phyloP scores from a whole-genome alignment of 768 basidiomycete species.

The Pisolithus albus region DNA sequence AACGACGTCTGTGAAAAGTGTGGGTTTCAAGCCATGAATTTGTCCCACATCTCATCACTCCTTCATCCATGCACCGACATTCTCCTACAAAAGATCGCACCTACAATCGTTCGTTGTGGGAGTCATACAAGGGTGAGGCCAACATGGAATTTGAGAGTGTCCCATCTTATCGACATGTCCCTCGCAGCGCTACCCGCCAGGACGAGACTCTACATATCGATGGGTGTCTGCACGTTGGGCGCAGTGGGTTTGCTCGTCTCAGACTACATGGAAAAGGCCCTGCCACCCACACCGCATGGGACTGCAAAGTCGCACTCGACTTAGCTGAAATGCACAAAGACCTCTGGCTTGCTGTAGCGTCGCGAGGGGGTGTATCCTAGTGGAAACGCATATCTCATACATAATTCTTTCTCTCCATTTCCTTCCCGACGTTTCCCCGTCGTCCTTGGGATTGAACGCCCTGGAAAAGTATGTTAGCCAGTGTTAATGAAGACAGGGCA shows the following conservation, averaged over 20 bases:
- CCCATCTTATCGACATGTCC: slow-evolving; percentile 8
- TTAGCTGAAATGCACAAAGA: background rate
- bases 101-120: slow-evolving; percentile 30
- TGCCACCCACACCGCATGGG: slow-evolving; percentile 17
- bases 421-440: too few relatives aligned
- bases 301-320: background rate
- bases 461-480: too few relatives aligned
- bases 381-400: too few relatives aligned
- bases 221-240: slow-evolving; percentile 42
- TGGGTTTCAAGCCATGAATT: too few relatives aligned
- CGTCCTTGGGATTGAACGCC: too few relatives aligned
- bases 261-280: slow-evolving; percentile 42
- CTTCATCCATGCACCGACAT: background rate
- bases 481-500: too few relatives aligned
- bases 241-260: slow-evolving; percentile 42
- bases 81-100: background rate
- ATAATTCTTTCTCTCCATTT: too few relatives aligned
- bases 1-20: background rate
- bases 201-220: slow-evolving; percentile 46
- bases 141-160: background rate
- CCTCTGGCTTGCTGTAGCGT: too few relatives aligned
- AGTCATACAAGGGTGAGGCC: slow-evolving; percentile 37
- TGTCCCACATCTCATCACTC: too few relatives aligned
- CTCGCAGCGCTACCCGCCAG: slow-evolving; percentile 45
- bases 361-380: too few relatives aligned